Evolutionary conservation across 495 filamentous ascomycete species (phyloP), one percentile per base, ranked within the genome.

Genomic region (Viridothelium virens): DNA sequence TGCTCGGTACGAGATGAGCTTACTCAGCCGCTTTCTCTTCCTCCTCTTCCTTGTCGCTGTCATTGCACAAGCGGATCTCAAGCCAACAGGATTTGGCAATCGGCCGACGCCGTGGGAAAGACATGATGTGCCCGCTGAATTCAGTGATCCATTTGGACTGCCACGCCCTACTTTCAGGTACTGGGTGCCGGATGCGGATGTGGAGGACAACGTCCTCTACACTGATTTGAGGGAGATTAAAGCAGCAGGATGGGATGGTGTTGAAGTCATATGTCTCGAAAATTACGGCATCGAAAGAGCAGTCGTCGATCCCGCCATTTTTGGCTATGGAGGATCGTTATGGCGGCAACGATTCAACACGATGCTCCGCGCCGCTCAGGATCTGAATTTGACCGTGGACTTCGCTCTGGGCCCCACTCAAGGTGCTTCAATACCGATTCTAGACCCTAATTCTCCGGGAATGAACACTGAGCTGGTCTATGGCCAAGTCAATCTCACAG

Each of bases 321-420:
- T 34, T 14, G 53, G 53, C 31, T 59, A 59, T 36, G 53, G 53
- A 34, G 53, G 53, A 9, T 14, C 53, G 2, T 36, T 59, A 7
- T 59, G 53, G 53, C n/a, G 53, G 31, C 53, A 59, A 59, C 11
- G 53, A 59, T 59, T 59, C 53, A 59, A 59, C 31, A 59, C 53
- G 36, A 59, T 59, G 53, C 53, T 59, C 10, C 53, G 31, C 53
- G 53, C 53, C 18, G 53, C 53, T 18, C 53, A 59, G 31, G 31
- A 33, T 59, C 31, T 59, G n/a, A 59, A 59, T 18, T 34, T 59
- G 53, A 59, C 53, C 14, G 53, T 59, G 10, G 53, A 59, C 18
- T 59, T 59, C 14, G 53, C 53, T 31, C 14, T 59, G 31, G 53
- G 53, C 7, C 53, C 53, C 0, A 59, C 53, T 59, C 53, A 59